Evolutionary conservation across 306 rosid species (phyloP), one percentile per base, ranked within the genome.

Genomic region (Comarum palustre): DNA sequence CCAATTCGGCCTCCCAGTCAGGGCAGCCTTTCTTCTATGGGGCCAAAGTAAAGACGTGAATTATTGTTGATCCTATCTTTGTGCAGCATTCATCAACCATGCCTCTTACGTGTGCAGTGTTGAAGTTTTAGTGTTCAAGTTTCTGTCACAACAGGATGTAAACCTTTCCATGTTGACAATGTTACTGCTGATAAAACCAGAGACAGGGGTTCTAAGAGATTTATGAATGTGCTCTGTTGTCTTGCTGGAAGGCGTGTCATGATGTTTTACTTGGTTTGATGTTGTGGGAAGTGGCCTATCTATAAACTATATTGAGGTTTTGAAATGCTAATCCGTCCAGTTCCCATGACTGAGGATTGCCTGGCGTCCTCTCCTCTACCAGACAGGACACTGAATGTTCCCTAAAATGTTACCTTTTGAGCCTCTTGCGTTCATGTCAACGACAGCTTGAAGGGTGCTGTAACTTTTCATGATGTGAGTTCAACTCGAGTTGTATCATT

Each of bases 21-120:
- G 87, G 89, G 87, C 75, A 81, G 82, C 20, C 73, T 84, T 80
- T 85, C 90, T 36, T 84, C 90, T 22, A 78, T 85, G 48, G 90
- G 86, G 76, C 73, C 86, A 66, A 84, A 87, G 78, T 82, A 72
- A 83, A 4, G 68, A 76, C 59, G 54, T 42, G 60, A 65, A 52
- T 73, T 25, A 48, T 20, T 70, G 71, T 69, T 65, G 69, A 47
- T 71, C 68, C 73, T 79, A 2, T 79, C 84, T 62, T 61, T 69
- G 69, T 66, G 46, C 60, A 64, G 34, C 41, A 60, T 58, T 68
- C 58, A 72, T 64, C 77, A 38, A 43, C 74, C 68, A 36, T 55
- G 73, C 47, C 69, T 69, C 73, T 77, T 74, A 77, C 77, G 48
- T 77, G 85, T 76, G 79, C 85, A 41, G 29, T 24, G 83, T 72